Evolutionary conservation across 1,284 basidiomycete species (phyloP).

Genomic region (Puccinia horiana): DNA sequence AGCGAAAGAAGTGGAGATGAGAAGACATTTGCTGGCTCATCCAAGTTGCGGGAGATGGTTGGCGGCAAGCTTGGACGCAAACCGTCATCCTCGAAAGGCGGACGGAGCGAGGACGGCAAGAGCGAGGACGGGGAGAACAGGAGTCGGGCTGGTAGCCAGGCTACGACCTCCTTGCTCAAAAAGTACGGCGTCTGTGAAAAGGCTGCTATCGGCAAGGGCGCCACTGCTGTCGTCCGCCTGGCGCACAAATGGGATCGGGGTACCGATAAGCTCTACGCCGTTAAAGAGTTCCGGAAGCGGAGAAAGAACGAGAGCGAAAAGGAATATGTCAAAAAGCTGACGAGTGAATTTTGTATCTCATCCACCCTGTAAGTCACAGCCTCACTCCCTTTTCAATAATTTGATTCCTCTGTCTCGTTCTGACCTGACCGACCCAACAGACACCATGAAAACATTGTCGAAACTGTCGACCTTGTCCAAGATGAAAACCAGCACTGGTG

Average conservation of each 20-base stretch:
- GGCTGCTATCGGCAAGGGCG: conserved; percentile 94
- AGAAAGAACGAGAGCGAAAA: conserved; percentile 98
- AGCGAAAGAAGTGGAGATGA: conserved; percentile 48
- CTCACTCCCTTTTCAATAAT: background rate
- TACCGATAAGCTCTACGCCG: conserved; percentile 97
- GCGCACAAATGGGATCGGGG: conserved; percentile 98
- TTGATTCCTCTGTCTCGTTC: background rate
- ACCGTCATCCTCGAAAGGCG: conserved; percentile 52
- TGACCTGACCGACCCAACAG: background rate
- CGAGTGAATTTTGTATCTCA: conserved; percentile 97
- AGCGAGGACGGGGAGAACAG: conserved; percentile 51
- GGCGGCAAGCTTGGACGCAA: conserved; percentile 52
- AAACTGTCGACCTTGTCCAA: conserved; percentile 97
- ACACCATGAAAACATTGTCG: conserved; percentile 77
- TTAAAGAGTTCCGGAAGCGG: conserved; percentile 98
- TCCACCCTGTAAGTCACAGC: conserved; percentile 82
- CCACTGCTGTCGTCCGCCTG: conserved; percentile 90
- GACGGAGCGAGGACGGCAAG: conserved; percentile 53
- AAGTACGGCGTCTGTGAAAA: conserved; percentile 98
- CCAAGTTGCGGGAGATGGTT: conserved; percentile 50
- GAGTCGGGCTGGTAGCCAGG: conserved; percentile 44
- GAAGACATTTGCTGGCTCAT: conserved; percentile 26
- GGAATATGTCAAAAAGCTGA: conserved; percentile 99
- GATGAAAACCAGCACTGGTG: conserved; percentile 97
- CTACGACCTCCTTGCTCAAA: conserved; percentile 61